phyloP scores from a whole-genome alignment of 805 yeast genomes.

The Wickerhamiella qilinensis region DNA sequence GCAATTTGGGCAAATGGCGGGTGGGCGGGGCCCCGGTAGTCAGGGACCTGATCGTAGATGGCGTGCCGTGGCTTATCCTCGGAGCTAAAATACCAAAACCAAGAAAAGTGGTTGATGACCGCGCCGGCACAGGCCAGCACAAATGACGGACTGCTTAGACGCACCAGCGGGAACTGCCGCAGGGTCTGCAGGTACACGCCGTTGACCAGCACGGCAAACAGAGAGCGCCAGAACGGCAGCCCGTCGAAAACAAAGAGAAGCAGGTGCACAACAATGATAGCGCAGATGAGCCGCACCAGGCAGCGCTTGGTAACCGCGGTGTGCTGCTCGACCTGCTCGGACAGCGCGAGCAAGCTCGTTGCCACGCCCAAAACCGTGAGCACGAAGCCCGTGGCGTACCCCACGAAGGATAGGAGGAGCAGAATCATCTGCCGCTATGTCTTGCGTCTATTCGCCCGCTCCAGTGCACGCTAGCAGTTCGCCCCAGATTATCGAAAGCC shows the following conservation, averaged over 20 bases:
- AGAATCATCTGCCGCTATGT: constrained; percentile 48
- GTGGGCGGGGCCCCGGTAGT: constrained; percentile 44
- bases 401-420: constrained; percentile 40
- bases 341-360: constrained; percentile 77
- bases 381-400: constrained; percentile 44
- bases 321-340: constrained; percentile 89
- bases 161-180: constrained; percentile 68
- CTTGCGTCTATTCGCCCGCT: no score
- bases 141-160: constrained; percentile 55
- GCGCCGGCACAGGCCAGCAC: constrained; percentile 58
- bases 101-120: constrained; percentile 62
- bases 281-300: constrained; percentile 44
- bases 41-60: constrained; percentile 29
- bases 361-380: constrained; percentile 53
- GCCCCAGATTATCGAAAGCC: background rate
- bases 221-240: constrained; percentile 53
- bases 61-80: constrained; percentile 41
- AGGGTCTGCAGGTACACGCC: constrained; percentile 62
- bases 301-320: constrained; percentile 68
- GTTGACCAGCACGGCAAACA: constrained; percentile 58
- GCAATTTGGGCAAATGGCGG: constrained; percentile 82
- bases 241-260: constrained; percentile 58
- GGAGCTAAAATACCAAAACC: constrained; percentile 79
- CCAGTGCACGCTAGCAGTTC: background rate
- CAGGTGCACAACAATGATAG: constrained; percentile 37